phyloP scores from a whole-genome alignment of 2,329 filamentous ascomycete genomes.

The Clarireedia homoeocarpa region DNA sequence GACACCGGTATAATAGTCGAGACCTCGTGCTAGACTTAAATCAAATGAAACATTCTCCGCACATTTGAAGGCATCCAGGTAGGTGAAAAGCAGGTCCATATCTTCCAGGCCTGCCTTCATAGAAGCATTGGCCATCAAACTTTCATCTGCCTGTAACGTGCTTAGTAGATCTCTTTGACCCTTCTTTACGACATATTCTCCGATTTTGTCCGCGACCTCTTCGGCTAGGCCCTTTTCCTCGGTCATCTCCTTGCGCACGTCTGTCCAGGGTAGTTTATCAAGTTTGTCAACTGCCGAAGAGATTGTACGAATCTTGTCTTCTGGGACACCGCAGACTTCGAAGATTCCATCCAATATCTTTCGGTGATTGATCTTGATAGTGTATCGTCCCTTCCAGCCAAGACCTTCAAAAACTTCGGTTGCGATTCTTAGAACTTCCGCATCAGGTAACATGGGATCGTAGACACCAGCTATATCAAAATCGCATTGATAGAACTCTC shows the following conservation, averaged over 20 bases:
- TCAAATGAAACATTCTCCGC: constrained; percentile 77
- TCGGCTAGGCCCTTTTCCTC: constrained; percentile 77
- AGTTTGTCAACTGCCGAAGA: constrained; percentile 93
- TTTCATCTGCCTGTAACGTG: constrained; percentile 58
- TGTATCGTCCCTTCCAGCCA: constrained; percentile 56
- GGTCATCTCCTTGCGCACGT: constrained; percentile 88
- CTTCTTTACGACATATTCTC: constrained; percentile 72
- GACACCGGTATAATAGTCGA: constrained; percentile 79
- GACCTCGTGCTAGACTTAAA: constrained; percentile 77
- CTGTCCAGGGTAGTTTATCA: constrained; percentile 84
- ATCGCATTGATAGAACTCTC: constrained; percentile 96
- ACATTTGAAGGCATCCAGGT: constrained; percentile 70
- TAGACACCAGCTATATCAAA: constrained; percentile 88
- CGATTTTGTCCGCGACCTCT: constrained; percentile 78
- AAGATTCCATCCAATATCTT: constrained; percentile 93
- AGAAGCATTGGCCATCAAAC: constrained; percentile 60
- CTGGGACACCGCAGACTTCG: constrained; percentile 79
- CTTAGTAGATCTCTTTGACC: constrained; percentile 68
- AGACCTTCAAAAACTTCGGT: constrained; percentile 79
- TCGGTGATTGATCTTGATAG: constrained; percentile 91
- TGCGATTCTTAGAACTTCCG: constrained; percentile 78
- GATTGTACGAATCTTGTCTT: constrained; percentile 80
- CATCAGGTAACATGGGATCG: constrained; percentile 87
- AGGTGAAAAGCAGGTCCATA: constrained; percentile 72
- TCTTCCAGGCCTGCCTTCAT: constrained; percentile 76